These are phyloP conservation scores for Tillandsia leiboldiana DNA, from an alignment of 176 grass and related monocot genomes.

Conservation along the genomic window DNA sequence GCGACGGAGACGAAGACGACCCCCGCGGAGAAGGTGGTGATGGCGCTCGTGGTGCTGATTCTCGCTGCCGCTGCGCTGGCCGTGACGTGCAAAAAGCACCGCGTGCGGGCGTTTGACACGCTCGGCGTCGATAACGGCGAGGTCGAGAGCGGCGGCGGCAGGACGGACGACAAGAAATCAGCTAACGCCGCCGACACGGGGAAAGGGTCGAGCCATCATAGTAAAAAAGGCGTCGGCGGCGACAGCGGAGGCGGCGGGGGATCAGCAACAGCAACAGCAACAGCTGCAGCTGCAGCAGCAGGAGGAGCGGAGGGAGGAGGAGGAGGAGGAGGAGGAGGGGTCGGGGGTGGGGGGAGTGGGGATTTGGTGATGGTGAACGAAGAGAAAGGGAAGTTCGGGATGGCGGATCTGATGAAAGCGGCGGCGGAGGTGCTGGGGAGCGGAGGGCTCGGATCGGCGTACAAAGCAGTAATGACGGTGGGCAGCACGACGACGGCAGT, in stretches of 20 bases:
- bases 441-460: conserved; percentile 58
- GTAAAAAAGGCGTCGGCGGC: no score
- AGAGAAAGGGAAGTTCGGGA: conserved; percentile 52
- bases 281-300: neutral
- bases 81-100: conserved; percentile 1
- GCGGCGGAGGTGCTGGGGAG: conserved; percentile 62
- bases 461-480: conserved; percentile 75
- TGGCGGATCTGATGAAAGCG: conserved; percentile 87
- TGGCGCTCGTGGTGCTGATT: conserved; percentile 12
- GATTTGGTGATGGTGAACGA: conserved; percentile 77
- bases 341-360: conserved; percentile 1
- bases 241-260: neutral
- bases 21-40: neutral
- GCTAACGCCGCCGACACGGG: neutral
- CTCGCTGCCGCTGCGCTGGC: conserved; percentile 2
- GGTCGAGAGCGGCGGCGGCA: no score
- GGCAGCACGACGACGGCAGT: conserved; percentile 25
- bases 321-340: conserved; percentile 15
- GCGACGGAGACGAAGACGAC: neutral
- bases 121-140: conserved; percentile 16
- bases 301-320: conserved; percentile 22
- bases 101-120: conserved; percentile 7
- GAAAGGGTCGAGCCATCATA: neutral
- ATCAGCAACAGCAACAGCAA: neutral
- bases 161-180: no score